Evolutionary conservation across 768 basidiomycete species (phyloP).

Genomic region (Leccinum ochraceum): DNA sequence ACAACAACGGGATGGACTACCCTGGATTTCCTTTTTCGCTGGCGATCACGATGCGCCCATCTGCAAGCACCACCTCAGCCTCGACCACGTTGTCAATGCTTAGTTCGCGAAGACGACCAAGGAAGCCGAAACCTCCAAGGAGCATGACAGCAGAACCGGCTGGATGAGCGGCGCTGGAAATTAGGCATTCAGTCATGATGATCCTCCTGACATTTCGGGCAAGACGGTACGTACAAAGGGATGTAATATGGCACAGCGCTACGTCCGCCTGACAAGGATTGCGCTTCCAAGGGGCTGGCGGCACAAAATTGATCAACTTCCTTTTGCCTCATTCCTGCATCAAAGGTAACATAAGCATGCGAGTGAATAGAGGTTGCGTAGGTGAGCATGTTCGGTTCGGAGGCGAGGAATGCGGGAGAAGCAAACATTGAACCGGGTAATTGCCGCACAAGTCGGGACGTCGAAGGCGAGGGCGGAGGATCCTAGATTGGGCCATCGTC

Average conservation of each 20-base stretch:
- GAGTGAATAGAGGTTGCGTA: constrained; percentile 62
- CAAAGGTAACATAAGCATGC: constrained; percentile 83
- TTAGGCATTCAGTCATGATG: constrained; percentile 7
- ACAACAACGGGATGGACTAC: constrained; percentile 27
- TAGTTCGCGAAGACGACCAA: constrained; percentile 79
- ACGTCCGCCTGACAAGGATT: constrained; percentile 48
- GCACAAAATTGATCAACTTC: constrained; percentile 80
- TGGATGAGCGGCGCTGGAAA: constrained; percentile 71
- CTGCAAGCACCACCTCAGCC: constrained; percentile 88
- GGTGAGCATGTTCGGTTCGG: constrained; percentile 41
- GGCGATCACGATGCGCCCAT: constrained; percentile 80
- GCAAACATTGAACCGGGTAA: constrained; percentile 37
- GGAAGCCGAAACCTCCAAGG: constrained; percentile 87
- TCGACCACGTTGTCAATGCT: constrained; percentile 91
- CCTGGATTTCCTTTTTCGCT: constrained; percentile 74
- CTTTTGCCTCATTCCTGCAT: constrained; percentile 83
- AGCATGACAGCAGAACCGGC: constrained; percentile 80
- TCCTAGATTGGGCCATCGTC: constrained; percentile 38
- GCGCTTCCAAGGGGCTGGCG: constrained; percentile 61
- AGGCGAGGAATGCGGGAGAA: constrained; percentile 35
- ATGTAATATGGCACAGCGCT: constrained; percentile 76
- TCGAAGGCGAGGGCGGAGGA: constrained; percentile 24
- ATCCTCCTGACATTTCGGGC: constrained; percentile 1
- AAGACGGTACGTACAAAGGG: constrained; percentile 57
- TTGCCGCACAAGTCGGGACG: constrained; percentile 22